Evolutionary conservation across 352 stramenopile genomes (phyloP).

Genomic region (Globisporangium cystogenes): DNA sequence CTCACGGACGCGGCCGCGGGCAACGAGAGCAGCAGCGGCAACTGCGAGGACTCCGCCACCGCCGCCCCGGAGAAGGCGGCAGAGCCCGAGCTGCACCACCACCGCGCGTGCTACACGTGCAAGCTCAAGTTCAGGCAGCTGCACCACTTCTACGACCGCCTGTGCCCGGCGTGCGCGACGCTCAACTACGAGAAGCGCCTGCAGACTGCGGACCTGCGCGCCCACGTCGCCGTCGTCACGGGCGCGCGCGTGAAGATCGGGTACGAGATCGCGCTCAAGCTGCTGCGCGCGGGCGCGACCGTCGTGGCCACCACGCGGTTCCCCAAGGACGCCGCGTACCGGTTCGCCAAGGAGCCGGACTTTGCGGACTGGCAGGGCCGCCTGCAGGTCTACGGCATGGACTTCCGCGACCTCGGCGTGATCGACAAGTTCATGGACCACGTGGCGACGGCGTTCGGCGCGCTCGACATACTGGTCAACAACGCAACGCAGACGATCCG

Average conservation of each 20-base stretch:
- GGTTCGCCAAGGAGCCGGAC: constrained; percentile 86
- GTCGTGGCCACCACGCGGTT: constrained; percentile 94
- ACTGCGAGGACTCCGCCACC: not conserved
- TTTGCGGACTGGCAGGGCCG: constrained; percentile 72
- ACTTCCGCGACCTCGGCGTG: constrained; percentile 91
- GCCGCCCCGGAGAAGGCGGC: not conserved
- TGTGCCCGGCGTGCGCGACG: constrained; percentile 90
- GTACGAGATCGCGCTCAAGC: constrained; percentile 91
- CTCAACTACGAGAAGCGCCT: constrained; percentile 94
- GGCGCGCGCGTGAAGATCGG: constrained; percentile 95
- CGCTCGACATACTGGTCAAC: constrained; percentile 94
- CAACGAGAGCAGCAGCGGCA: not conserved
- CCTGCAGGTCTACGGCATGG: constrained; percentile 92
- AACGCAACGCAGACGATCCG: constrained; percentile 96
- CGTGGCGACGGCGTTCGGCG: constrained; percentile 53
- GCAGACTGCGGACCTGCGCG: constrained; percentile 76
- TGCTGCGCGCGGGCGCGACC: constrained; percentile 79
- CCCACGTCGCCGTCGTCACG: constrained; percentile 87
- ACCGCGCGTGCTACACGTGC: constrained; percentile 93
- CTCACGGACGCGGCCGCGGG: constrained; percentile 8
- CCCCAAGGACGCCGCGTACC: constrained; percentile 85
- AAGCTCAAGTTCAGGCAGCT: constrained; percentile 90
- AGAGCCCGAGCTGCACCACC: constrained; percentile 61
- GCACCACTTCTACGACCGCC: constrained; percentile 93
- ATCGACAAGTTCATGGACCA: constrained; percentile 93